Conservation (phyloP, 2,329 filamentous ascomycete species). For the Ascochyta rabiei region DNA sequence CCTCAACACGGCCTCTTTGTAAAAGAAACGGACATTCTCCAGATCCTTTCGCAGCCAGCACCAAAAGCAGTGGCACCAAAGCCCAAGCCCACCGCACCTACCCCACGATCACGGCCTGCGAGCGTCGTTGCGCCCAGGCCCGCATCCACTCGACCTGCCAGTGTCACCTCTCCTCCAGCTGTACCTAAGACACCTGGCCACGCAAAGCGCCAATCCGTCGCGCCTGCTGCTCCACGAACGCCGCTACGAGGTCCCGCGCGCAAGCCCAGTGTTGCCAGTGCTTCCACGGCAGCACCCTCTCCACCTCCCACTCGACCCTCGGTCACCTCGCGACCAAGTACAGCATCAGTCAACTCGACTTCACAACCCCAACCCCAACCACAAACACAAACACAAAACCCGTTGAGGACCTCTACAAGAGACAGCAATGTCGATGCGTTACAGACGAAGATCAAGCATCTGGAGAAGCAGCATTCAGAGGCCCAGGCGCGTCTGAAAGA, state of each 20-base stretch:
- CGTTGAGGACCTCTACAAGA: conserved; percentile 21
- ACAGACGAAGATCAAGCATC: conserved; percentile 81
- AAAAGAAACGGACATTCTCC: conserved; percentile 70
- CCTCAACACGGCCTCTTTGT: conserved; percentile 83
- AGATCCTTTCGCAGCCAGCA: conserved; percentile 53
- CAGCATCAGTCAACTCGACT: conserved; percentile 14
- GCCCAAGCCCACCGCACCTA: conserved; percentile 19
- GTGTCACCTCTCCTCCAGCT: conserved; percentile 16
- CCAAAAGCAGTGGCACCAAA: conserved; percentile 41
- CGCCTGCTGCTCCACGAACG: conserved; percentile 18
- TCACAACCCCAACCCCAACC: conserved; percentile 15
- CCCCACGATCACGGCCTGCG: conserved; percentile 29
- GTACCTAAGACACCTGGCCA: conserved; percentile 7
- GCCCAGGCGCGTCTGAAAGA: conserved; percentile 84
- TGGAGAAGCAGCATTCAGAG: conserved; percentile 85
- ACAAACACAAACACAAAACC: too few species aligned
- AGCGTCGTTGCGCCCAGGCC: conserved; percentile 28
- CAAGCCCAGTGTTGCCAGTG: conserved; percentile 28
- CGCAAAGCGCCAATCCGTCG: conserved; percentile 31
- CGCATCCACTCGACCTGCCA: conserved; percentile 20
- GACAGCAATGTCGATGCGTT: conserved; percentile 72
- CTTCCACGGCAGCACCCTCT: conserved; percentile 14
- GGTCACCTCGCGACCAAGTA: conserved; percentile 20
- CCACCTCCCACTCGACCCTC: conserved; percentile 10
- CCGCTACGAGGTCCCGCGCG: conserved; percentile 21